Conservation (phyloP, 2,329 filamentous ascomycete genomes). For the Botryotinia convoluta region DNA sequence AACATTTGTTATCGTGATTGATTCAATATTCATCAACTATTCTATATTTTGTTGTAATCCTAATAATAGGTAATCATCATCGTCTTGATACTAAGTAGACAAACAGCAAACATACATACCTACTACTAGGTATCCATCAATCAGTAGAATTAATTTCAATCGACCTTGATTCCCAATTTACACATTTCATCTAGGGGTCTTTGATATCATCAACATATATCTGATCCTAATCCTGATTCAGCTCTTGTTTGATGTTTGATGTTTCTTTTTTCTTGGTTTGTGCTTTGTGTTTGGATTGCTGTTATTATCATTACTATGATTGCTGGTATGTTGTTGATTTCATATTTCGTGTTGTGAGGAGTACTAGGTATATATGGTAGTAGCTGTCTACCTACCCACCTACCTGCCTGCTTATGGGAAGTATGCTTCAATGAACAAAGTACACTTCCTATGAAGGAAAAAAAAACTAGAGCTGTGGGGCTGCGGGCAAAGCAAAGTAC, state of each 20-base stretch:
- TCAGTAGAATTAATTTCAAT: not conserved
- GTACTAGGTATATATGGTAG: not conserved
- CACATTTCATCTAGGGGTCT: not conserved
- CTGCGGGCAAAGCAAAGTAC: slow-evolving; percentile 3
- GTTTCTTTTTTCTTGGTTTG: not conserved
- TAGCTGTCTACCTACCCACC: not conserved
- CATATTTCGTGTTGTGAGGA: not conserved
- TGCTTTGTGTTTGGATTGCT: not conserved
- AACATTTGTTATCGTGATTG: not conserved
- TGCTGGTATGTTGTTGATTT: not conserved
- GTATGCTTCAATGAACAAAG: not conserved
- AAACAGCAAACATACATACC: not conserved
- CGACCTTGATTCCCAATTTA: not conserved
- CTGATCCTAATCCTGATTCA: not conserved
- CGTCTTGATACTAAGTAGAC: not conserved
- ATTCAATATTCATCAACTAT: not conserved
- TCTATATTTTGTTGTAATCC: not conserved
- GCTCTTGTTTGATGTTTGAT: not conserved
- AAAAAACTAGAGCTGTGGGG: slow-evolving; percentile 6
- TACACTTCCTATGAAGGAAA: not conserved
- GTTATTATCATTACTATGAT: not conserved
- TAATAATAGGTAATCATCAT: not conserved
- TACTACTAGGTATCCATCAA: not conserved
- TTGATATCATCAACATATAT: not conserved
- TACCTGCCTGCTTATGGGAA: not conserved